Conservation (phyloP, 352 stramenopile species). For the Aphanomyces stellatus region DNA sequence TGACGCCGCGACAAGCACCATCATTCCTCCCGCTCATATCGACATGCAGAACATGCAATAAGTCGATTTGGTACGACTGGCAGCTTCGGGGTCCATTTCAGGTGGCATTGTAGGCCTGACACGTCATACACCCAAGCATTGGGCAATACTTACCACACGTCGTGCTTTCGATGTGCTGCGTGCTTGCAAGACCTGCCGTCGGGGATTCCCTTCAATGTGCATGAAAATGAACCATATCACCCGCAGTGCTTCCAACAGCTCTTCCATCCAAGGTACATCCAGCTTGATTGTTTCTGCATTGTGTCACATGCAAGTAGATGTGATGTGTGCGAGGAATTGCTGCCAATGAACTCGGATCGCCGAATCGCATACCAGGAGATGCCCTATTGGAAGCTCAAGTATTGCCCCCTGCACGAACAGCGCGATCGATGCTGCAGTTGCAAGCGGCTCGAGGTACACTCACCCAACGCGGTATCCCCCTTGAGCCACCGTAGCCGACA, state of each 20-base stretch:
- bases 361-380: slow-evolving; percentile 59
- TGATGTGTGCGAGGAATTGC: slow-evolving; percentile 48
- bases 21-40: slow-evolving; percentile 27
- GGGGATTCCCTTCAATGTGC: slow-evolving; percentile 38
- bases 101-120: slow-evolving; percentile 15
- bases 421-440: slow-evolving; percentile 60
- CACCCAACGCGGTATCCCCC: neutral
- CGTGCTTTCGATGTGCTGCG: slow-evolving; percentile 40
- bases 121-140: slow-evolving; percentile 28
- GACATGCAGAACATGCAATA: slow-evolving; percentile 24
- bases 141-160: slow-evolving; percentile 34
- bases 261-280: slow-evolving; percentile 39
- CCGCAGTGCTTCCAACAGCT: slow-evolving; percentile 53
- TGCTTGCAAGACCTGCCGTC: slow-evolving; percentile 31
- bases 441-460: slow-evolving; percentile 47
- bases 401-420: slow-evolving; percentile 52
- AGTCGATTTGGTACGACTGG: slow-evolving; percentile 21
- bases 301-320: slow-evolving; percentile 39
- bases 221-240: slow-evolving; percentile 58
- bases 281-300: no score
- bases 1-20: slow-evolving; percentile 23
- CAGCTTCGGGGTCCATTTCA: slow-evolving; percentile 24
- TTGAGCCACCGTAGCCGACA: slow-evolving; percentile 25
- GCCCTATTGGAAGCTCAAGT: slow-evolving; percentile 53
- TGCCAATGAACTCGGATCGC: slow-evolving; percentile 38